A percentile compares a stretch with the other conserved stretches of the same genome.
Evolutionary conservation across 306 rosid species (phyloP).

Genomic region (Astragalus membranaceus): DNA sequence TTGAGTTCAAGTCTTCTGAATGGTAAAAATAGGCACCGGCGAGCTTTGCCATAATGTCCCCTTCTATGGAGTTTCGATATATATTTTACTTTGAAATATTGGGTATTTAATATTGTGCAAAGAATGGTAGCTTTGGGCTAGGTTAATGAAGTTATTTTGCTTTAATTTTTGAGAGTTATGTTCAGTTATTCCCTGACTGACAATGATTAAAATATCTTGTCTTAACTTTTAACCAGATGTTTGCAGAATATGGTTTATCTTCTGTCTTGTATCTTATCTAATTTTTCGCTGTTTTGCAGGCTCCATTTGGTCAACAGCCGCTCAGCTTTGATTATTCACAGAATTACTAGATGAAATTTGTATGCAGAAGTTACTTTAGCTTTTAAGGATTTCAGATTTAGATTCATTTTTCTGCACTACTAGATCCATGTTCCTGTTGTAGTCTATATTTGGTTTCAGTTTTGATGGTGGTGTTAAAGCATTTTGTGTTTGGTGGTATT

Average conservation of each 20-base stretch:
- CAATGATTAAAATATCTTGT: neutral
- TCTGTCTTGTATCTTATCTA: neutral
- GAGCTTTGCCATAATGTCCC: too few relatives aligned
- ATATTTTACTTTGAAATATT: too few relatives aligned
- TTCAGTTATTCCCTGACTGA: neutral
- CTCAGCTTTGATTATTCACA: slow-evolving; percentile 76
- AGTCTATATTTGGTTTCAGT: neutral
- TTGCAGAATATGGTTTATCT: neutral
- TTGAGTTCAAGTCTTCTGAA: too few relatives aligned
- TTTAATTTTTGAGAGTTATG: neutral
- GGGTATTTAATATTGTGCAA: too few relatives aligned
- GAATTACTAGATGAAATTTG: slow-evolving; percentile 42
- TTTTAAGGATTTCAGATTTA: slow-evolving; percentile 14
- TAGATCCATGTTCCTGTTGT: slow-evolving; percentile 27
- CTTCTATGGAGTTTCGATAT: too few relatives aligned
- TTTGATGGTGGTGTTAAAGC: too few relatives aligned
- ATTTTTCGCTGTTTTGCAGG: slow-evolving; percentile 38
- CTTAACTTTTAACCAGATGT: neutral
- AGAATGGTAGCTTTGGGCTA: too few relatives aligned
- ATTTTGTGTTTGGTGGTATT: too few relatives aligned
- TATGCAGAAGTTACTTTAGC: slow-evolving; percentile 27
- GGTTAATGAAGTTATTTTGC: neutral
- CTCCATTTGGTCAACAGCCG: slow-evolving; percentile 87
- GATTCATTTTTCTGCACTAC: slow-evolving; percentile 18
- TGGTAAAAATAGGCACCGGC: too few relatives aligned